phyloP scores from a whole-genome alignment of 208 protist genomes.

The Entamoeba moshkovskii region DNA sequence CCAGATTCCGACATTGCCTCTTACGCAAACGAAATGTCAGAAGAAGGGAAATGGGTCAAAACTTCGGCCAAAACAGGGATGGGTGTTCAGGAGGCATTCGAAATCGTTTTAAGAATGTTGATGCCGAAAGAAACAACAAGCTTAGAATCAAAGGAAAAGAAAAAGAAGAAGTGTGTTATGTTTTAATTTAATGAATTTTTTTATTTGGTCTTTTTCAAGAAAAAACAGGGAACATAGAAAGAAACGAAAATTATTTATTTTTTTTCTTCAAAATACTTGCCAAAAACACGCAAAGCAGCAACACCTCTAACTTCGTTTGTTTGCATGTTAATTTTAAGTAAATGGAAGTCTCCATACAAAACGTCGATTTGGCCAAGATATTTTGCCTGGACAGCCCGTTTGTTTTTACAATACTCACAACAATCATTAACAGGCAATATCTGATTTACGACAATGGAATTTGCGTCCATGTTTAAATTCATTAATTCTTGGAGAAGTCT shows the following conservation, averaged over 20 bases:
- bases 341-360: background rate
- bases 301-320: constrained; percentile 1
- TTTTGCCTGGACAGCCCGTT: background rate
- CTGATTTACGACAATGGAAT: constrained; percentile 4
- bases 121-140: too few species aligned
- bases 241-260: background rate
- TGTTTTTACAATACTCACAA: background rate
- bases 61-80: too few species aligned
- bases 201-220: too few species aligned
- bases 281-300: background rate
- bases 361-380: background rate
- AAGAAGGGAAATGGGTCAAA: too few species aligned
- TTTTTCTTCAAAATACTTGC: background rate
- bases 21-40: too few species aligned
- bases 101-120: too few species aligned
- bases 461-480: constrained; percentile 69
- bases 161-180: too few species aligned
- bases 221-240: too few species aligned
- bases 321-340: background rate
- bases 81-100: too few species aligned
- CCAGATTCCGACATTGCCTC: too few species aligned
- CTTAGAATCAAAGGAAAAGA: too few species aligned
- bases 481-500: constrained; percentile 82
- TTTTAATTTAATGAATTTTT: too few species aligned
- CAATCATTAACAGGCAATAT: background rate